Base-by-base conservation (phyloP, 768 basidiomycete species). In the Leccinum aurantiacum region DNA sequence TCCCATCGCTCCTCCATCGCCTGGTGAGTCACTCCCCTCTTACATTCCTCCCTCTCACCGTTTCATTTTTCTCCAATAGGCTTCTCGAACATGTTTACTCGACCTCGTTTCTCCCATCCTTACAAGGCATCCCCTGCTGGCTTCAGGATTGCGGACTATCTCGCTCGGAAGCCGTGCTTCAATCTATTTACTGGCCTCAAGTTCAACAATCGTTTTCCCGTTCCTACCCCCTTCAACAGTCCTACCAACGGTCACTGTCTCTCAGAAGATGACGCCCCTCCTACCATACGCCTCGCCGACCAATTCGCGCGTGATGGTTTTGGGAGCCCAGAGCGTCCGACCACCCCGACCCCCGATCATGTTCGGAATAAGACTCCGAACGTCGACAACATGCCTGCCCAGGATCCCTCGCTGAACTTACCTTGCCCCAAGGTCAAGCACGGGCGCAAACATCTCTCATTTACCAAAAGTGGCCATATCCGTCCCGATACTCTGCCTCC, bases 81-180 rank as follows among this genome's bases (percentile, higher is more conserved):
- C 22, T 57, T 50, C 35, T 29, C 15, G 49, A 59, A 52, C 37
- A 69, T 74, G 73, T 69, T 65, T 33, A 53, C 55, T 14, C 63
- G 61, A 10, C 62, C 60, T 24, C 33, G 44, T 4, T 24, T 31
- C 17, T 54, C 65, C 41, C 58, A 66, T 31, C 69, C 67, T 14
- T 61, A 61, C 50, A 70, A 61, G 33, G 31, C 25, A 7, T 17
- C 66, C n/a, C 64, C 71, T 71, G 66, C 74, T 63, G 70, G 72
- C 13, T 25, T 67, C 69, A 72, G 70, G 67, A 37, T 69, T 31
- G 35, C 46, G 14, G 59, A 68, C 49, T 61, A 58, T 17, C 7
- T 68, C 55, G n/a, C 52, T 22, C 70, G 59, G 4, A 63, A 19
- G 57, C 63, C 53, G 25, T 65, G 53, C 60, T 68, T 73, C 56